Percentiles rank a stretch among this genome's conserved stretches.
phyloP scores from a whole-genome alignment of 257 asterid genomes.

The Linderniella brevidens region DNA sequence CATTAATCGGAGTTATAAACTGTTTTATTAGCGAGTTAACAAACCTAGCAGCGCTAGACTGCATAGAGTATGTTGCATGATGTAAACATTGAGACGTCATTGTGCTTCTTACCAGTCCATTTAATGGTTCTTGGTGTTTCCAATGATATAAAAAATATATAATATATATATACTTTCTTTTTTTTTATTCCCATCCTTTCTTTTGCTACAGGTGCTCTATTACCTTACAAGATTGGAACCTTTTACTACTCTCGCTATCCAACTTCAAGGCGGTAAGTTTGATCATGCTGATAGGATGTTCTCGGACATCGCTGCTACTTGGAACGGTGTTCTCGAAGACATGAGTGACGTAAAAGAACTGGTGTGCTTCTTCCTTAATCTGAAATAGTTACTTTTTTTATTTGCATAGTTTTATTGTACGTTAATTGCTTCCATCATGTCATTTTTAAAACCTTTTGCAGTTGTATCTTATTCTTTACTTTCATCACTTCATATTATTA shows the following conservation, averaged over 20 bases:
- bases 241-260: constrained; percentile 89
- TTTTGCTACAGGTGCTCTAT: constrained; percentile 56
- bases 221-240: constrained; percentile 91
- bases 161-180: too few relatives aligned
- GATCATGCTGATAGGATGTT: constrained; percentile 99
- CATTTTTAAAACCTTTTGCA: too few relatives aligned
- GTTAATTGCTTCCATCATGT: background rate
- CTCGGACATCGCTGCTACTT: constrained; percentile 76
- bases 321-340: constrained; percentile 97
- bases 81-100: too few relatives aligned
- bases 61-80: too few relatives aligned
- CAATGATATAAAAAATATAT: too few relatives aligned
- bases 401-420: background rate
- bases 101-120: too few relatives aligned
- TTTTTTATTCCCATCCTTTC: constrained; percentile 7
- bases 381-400: background rate
- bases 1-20: too few relatives aligned
- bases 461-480: background rate
- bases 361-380: constrained; percentile 30
- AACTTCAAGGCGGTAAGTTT: constrained; percentile 96
- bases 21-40: too few relatives aligned
- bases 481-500: background rate
- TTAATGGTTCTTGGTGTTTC: too few relatives aligned
- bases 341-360: constrained; percentile 96
- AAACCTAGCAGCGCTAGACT: too few relatives aligned